phyloP scores from a whole-genome alignment of 257 asterid genomes.

The Ballota nigra region DNA sequence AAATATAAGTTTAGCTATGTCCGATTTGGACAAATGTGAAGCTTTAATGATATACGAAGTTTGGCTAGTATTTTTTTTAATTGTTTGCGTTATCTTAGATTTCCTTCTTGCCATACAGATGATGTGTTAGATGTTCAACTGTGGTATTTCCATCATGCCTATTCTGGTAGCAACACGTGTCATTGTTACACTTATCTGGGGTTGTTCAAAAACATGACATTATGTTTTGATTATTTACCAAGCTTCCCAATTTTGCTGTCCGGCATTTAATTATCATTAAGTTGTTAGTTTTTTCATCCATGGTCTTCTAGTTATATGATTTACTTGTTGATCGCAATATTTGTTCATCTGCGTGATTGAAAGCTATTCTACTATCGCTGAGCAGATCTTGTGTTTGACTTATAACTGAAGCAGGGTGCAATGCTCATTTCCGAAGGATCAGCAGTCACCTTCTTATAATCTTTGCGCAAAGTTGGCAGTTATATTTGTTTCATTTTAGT shows the following conservation, averaged over 20 bases:
- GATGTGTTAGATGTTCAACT: neutral
- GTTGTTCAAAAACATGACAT: neutral
- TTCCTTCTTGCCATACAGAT: neutral
- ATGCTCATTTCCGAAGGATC: neutral
- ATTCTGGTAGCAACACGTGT: neutral
- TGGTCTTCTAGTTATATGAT: neutral
- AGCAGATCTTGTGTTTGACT: neutral
- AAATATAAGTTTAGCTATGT: neutral
- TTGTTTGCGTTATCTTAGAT: neutral
- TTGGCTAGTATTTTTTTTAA: neutral
- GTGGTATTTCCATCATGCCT: neutral
- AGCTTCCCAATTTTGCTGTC: neutral
- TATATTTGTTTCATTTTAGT: slow-evolving; percentile 6
- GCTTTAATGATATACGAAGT: too few relatives aligned
- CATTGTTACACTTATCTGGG: neutral
- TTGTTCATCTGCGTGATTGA: neutral
- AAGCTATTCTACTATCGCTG: neutral
- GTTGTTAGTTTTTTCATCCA: slow-evolving; percentile 3
- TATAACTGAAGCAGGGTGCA: slow-evolving; percentile 1
- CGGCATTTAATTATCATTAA: neutral
- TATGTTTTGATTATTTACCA: neutral
- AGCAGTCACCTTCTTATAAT: neutral
- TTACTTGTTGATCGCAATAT: slow-evolving; percentile 12
- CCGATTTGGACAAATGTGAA: neutral
- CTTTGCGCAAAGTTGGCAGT: slow-evolving; percentile 6